These are phyloP conservation scores for Termitomyces sp. DNA, from an alignment of 768 basidiomycete species.

Conservation along the genomic window DNA sequence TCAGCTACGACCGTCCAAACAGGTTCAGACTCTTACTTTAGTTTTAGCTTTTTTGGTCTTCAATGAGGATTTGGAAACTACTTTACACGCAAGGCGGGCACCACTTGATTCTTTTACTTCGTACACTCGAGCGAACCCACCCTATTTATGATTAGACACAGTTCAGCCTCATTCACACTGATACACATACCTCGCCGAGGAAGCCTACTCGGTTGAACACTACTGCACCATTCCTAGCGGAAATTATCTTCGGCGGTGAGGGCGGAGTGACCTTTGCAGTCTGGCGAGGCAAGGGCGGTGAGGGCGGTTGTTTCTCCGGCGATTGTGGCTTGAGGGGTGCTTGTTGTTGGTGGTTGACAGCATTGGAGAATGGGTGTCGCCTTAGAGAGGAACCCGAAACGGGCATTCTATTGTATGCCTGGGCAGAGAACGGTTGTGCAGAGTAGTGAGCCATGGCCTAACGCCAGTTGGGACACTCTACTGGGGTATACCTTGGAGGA, in stretches of 20 bases:
- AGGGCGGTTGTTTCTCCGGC: constrained; percentile 32
- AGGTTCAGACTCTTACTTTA: constrained; percentile 49
- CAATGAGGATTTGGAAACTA: constrained; percentile 87
- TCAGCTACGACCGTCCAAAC: not conserved
- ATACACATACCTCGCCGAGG: constrained; percentile 73
- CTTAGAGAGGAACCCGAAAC: constrained; percentile 19
- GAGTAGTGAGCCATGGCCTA: constrained; percentile 27
- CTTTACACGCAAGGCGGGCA: constrained; percentile 79
- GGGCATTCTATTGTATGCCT: constrained; percentile 23
- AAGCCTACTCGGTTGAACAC: constrained; percentile 75
- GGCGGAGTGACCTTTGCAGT: constrained; percentile 80
- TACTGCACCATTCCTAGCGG: constrained; percentile 51
- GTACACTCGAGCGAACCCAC: constrained; percentile 96
- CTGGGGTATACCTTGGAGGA: constrained; percentile 1
- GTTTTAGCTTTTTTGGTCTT: constrained; percentile 97
- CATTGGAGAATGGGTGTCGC: constrained; percentile 27
- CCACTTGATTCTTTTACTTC: constrained; percentile 78
- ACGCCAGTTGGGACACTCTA: constrained; percentile 18
- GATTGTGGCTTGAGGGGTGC: constrained; percentile 21
- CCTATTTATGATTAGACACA: constrained; percentile 30
- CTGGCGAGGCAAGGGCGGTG: constrained; percentile 74
- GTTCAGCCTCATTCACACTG: not conserved
- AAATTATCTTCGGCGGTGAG: constrained; percentile 73
- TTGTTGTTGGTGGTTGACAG: constrained; percentile 24
- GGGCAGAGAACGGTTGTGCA: constrained; percentile 18